Conservation (phyloP, 345 rosid species). For the Orychophragmus violaceus region DNA sequence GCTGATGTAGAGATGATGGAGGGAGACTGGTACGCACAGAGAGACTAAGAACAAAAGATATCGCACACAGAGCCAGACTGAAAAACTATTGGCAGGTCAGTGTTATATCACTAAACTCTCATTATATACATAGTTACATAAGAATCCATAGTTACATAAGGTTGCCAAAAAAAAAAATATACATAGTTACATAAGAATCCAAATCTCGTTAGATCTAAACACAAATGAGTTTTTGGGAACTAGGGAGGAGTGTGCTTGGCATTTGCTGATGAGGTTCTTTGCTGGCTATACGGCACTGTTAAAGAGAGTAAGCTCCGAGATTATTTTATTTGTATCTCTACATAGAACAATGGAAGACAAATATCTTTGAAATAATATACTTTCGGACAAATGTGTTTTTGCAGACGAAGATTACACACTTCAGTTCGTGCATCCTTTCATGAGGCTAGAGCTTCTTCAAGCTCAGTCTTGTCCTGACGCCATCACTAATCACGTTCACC, state of each 20-base stretch:
- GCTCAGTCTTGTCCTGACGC: constrained; percentile 81
- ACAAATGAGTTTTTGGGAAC: background rate
- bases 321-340: background rate
- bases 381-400: background rate
- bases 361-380: background rate
- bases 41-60: constrained; percentile 81
- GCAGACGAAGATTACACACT: constrained; percentile 82
- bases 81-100: constrained; percentile 96
- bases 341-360: background rate
- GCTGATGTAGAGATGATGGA: constrained; percentile 62
- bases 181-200: background rate
- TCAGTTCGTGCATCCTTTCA: constrained; percentile 71
- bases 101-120: constrained; percentile 17
- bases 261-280: constrained; percentile 92
- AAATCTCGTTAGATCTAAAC: background rate
- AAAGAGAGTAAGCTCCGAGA: constrained; percentile 74
- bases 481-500: constrained; percentile 60
- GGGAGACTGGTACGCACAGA: constrained; percentile 90
- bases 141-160: no score
- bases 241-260: constrained; percentile 97
- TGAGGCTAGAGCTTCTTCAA: constrained; percentile 86
- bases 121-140: background rate
- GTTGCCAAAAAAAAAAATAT: no score
- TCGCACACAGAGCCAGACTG: constrained; percentile 73
- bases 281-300: constrained; percentile 98